Evolutionary conservation across 176 grass and related monocot species (phyloP).

Genomic region (Avena sativa): DNA sequence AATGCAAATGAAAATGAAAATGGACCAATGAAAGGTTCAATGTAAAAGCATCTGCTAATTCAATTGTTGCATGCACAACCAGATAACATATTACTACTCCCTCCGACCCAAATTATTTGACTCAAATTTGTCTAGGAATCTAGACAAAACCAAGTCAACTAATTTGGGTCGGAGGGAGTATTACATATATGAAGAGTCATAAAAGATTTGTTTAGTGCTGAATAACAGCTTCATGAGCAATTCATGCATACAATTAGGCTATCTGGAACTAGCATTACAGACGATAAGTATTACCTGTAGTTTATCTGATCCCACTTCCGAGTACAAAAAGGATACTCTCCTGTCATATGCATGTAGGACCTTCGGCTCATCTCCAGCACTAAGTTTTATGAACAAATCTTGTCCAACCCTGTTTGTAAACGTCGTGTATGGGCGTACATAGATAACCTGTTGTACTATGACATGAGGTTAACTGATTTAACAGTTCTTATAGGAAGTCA

Average conservation of each 20-base stretch:
- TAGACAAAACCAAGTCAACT: too few species aligned
- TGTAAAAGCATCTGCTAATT: slow-evolving; percentile 10
- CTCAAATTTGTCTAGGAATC: too few species aligned
- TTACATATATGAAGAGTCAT: slow-evolving; percentile 15
- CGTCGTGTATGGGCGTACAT: slow-evolving; percentile 84
- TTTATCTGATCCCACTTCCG: slow-evolving; percentile 64
- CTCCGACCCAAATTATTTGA: too few species aligned
- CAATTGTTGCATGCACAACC: neutral
- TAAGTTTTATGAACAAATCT: slow-evolving; percentile 81
- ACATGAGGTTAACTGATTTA: slow-evolving; percentile 40
- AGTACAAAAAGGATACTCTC: slow-evolving; percentile 80
- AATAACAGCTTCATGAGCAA: slow-evolving; percentile 25
- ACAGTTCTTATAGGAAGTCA: slow-evolving; percentile 25
- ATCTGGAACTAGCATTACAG: slow-evolving; percentile 31
- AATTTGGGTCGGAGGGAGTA: too few species aligned
- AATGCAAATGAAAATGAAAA: slow-evolving; percentile 9
- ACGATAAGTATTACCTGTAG: slow-evolving; percentile 66
- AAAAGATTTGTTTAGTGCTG: slow-evolving; percentile 31
- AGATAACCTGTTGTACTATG: slow-evolving; percentile 73
- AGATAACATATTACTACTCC: neutral
- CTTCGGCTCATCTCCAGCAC: slow-evolving; percentile 69
- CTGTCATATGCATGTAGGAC: slow-evolving; percentile 72
- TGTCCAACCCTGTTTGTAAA: slow-evolving; percentile 95
- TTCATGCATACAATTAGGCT: slow-evolving; percentile 34
- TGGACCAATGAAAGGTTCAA: slow-evolving; percentile 8